These are phyloP conservation scores for Mortierella sp. DNA, from an alignment of 371 early-diverging fungal genomes.

Conservation along the genomic window DNA sequence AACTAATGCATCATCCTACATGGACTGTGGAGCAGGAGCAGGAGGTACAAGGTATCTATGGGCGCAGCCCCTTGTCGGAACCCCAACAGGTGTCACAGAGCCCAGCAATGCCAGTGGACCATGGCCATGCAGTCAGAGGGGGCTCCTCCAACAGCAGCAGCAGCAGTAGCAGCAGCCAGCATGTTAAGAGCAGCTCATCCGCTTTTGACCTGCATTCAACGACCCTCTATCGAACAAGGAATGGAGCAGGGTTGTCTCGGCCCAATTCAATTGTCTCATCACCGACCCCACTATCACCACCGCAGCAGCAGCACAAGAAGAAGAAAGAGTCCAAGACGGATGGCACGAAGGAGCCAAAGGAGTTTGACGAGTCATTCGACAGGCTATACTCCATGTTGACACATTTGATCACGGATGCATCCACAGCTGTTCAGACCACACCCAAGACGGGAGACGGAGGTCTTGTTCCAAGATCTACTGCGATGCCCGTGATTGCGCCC, in stretches of 20 bases:
- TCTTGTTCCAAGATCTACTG: not conserved
- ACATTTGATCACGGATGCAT: constrained; percentile 37
- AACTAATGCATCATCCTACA: too few relatives aligned
- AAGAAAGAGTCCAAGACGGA: not conserved
- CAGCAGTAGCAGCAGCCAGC: too few relatives aligned
- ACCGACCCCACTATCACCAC: not conserved
- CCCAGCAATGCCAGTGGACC: too few relatives aligned
- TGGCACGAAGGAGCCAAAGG: constrained; percentile 6
- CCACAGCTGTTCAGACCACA: constrained; percentile 29
- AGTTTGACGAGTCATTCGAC: constrained; percentile 35
- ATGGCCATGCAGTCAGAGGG: too few relatives aligned
- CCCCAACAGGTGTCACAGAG: too few relatives aligned
- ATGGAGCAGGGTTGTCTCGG: not conserved
- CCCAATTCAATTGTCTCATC: constrained; percentile 17
- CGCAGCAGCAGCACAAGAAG: not conserved
- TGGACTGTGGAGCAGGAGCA: too few relatives aligned
- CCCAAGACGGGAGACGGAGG: not conserved
- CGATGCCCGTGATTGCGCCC: not conserved
- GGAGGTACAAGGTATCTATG: too few relatives aligned
- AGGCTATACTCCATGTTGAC: constrained; percentile 35
- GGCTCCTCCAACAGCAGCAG: too few relatives aligned
- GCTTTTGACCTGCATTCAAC: too few relatives aligned
- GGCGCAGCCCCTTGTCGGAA: too few relatives aligned
- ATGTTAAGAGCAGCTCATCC: too few relatives aligned
- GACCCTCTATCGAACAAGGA: too few relatives aligned